phyloP scores from a whole-genome alignment of 306 rosid species.

The Gastrolobium bilobum region DNA sequence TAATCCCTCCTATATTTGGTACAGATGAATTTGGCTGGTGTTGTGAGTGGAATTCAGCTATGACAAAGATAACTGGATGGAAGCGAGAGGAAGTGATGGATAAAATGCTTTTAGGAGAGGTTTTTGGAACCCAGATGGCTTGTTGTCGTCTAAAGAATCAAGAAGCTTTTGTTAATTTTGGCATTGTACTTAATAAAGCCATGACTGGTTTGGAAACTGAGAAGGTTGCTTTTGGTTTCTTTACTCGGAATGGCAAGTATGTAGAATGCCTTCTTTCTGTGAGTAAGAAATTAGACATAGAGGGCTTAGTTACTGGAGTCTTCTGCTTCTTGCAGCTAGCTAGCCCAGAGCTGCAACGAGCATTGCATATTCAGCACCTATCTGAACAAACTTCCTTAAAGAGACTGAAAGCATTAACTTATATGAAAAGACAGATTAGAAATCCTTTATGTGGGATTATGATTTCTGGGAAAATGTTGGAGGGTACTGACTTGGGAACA shows the following conservation, averaged over 20 bases:
- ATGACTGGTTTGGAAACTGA: slow-evolving; percentile 81
- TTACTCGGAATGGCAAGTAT: slow-evolving; percentile 69
- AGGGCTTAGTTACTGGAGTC: slow-evolving; percentile 80
- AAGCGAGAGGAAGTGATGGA: slow-evolving; percentile 84
- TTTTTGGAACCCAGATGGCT: slow-evolving; percentile 74
- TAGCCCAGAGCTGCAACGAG: slow-evolving; percentile 90
- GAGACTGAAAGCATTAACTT: slow-evolving; percentile 78
- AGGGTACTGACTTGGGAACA: slow-evolving; percentile 71
- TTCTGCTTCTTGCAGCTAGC: slow-evolving; percentile 97
- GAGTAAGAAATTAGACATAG: slow-evolving; percentile 80
- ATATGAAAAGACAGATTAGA: slow-evolving; percentile 79
- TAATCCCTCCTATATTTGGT: slow-evolving; percentile 97
- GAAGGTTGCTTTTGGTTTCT: slow-evolving; percentile 78
- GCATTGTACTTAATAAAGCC: slow-evolving; percentile 79
- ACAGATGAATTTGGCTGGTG: slow-evolving; percentile 98
- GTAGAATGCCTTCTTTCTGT: slow-evolving; percentile 88
- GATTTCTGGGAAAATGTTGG: slow-evolving; percentile 75
- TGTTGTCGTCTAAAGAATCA: slow-evolving; percentile 90
- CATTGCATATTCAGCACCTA: slow-evolving; percentile 83
- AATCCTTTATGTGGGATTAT: slow-evolving; percentile 79
- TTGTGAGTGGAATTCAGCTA: slow-evolving; percentile 95
- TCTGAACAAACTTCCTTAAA: slow-evolving; percentile 86
- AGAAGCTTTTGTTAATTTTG: slow-evolving; percentile 88
- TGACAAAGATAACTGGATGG: slow-evolving; percentile 92
- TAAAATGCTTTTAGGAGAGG: slow-evolving; percentile 96